Conservation (phyloP, 345 rosid species). For the Salix purpurea region DNA sequence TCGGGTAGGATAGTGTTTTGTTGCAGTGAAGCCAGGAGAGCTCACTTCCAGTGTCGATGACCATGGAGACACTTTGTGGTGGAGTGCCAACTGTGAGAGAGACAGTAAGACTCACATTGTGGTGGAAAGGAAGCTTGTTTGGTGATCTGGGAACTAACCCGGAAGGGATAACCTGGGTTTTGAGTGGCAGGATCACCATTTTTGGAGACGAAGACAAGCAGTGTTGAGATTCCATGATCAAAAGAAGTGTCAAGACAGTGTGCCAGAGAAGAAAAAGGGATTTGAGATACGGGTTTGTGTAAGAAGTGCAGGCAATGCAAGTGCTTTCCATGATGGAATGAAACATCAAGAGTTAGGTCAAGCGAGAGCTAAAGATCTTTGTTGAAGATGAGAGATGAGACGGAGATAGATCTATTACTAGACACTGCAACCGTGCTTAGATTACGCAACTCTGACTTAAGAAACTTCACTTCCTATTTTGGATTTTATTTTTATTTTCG, state of each 20-base stretch:
- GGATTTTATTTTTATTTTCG: no score
- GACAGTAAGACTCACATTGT: conserved; percentile 74
- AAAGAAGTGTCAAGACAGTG: background rate
- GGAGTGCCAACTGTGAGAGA: conserved; percentile 77
- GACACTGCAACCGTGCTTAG: no score
- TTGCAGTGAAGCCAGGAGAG: conserved; percentile 92
- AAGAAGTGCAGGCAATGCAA: no score
- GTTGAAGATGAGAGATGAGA: no score
- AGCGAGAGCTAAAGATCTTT: background rate
- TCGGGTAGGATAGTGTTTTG: conserved; percentile 32
- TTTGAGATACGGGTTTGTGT: background rate
- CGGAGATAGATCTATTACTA: no score
- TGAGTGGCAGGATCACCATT: conserved; percentile 54
- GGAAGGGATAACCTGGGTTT: conserved; percentile 40
- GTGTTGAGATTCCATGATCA: background rate
- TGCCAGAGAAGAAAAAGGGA: background rate
- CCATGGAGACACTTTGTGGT: conserved; percentile 86
- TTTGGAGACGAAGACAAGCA: conserved; percentile 19
- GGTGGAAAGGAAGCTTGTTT: conserved; percentile 73
- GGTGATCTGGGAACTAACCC: conserved; percentile 44
- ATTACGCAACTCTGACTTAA: no score
- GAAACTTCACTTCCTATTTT: no score
- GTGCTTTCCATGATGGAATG: background rate
- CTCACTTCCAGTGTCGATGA: conserved; percentile 87
- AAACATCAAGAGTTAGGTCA: background rate